These are phyloP conservation scores for Sugiyamaella neomexicana DNA, from an alignment of 1,139 yeast genomes.

Conservation along the genomic window DNA sequence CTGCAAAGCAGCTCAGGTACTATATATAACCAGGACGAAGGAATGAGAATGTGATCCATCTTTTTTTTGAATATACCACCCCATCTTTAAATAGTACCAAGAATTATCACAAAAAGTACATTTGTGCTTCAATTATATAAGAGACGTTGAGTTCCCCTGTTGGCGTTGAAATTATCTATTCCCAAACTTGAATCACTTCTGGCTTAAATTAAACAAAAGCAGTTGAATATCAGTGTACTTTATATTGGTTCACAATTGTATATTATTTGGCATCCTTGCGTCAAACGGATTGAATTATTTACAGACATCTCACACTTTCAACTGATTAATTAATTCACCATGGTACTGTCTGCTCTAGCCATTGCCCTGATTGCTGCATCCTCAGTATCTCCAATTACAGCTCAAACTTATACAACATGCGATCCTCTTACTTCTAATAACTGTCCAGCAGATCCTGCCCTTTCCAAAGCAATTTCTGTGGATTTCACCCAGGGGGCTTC, in stretches of 20 bases:
- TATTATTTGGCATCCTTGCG: too few species aligned
- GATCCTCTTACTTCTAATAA: slow-evolving; percentile 32
- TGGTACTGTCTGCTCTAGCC: neutral
- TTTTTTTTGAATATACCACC: neutral
- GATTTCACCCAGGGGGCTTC: slow-evolving; percentile 35
- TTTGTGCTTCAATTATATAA: neutral
- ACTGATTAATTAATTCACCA: neutral
- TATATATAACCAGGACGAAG: neutral
- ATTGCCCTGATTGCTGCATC: neutral
- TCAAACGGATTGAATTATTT: too few species aligned
- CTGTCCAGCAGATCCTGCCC: slow-evolving; percentile 38
- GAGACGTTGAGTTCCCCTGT: neutral
- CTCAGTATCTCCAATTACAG: neutral
- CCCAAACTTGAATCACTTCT: too few species aligned
- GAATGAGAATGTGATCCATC: neutral
- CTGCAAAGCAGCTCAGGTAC: neutral
- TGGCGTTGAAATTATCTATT: too few species aligned
- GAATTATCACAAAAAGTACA: too few species aligned
- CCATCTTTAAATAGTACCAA: neutral
- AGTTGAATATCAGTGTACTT: too few species aligned
- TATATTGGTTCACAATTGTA: too few species aligned
- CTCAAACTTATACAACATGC: slow-evolving; percentile 29
- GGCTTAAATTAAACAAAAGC: too few species aligned
- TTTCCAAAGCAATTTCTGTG: slow-evolving; percentile 32
- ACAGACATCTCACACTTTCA: too few species aligned